Percentiles rank a stretch among this genome's conserved stretches.
Conservation (phyloP, 345 rosid species). For the Rhodamnia argentea region DNA sequence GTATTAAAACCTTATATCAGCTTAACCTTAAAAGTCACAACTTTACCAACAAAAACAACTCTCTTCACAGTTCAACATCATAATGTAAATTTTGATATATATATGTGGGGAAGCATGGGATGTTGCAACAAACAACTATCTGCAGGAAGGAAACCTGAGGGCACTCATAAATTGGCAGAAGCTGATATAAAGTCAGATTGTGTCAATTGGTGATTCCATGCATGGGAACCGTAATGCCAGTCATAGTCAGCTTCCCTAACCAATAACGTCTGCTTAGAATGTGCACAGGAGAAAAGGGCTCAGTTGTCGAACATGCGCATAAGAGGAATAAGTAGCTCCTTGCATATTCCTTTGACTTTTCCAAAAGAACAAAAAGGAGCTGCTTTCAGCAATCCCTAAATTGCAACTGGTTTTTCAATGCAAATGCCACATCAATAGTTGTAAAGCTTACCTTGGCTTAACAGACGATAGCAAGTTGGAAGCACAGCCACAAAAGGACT, state of each 20-base stretch:
- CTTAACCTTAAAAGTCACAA: not conserved
- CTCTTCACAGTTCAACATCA: not conserved
- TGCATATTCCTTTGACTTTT: not conserved
- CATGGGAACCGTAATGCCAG: not conserved
- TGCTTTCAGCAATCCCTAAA: not conserved
- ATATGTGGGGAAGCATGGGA: not conserved
- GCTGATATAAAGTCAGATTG: not conserved
- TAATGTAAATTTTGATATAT: not conserved
- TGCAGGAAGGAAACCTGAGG: not conserved
- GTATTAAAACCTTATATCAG: not conserved
- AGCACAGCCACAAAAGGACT: conserved; percentile 63
- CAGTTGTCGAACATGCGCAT: not conserved
- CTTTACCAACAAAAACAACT: not conserved
- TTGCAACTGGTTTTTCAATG: not conserved
- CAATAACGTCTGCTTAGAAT: not conserved
- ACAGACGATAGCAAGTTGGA: conserved; percentile 45
- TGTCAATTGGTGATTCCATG: not conserved
- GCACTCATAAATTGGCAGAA: not conserved
- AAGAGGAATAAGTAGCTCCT: not conserved
- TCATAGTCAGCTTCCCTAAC: not conserved
- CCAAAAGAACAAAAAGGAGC: not conserved
- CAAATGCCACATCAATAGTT: not conserved
- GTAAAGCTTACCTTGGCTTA: conserved; percentile 63
- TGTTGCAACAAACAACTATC: not conserved
- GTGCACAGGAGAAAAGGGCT: not conserved